These are phyloP conservation scores for Corymbia calophylla DNA, from an alignment of 441 rosid genomes.

Conservation along the genomic window DNA sequence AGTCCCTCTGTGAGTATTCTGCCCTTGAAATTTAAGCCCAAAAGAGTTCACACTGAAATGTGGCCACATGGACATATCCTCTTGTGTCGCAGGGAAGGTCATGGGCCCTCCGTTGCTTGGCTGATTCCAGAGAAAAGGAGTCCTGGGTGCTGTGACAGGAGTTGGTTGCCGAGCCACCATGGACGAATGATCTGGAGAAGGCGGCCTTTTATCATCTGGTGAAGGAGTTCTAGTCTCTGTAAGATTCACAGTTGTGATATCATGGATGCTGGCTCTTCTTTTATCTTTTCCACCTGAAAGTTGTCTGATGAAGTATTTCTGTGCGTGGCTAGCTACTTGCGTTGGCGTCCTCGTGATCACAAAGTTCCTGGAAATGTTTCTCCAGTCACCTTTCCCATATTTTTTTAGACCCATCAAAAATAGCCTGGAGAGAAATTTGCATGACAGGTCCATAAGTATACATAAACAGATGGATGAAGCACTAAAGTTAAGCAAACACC, in stretches of 20 bases:
- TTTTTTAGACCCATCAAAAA: conserved; percentile 67
- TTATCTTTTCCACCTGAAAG: conserved; percentile 69
- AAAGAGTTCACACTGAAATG: conserved; percentile 26
- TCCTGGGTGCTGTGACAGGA: conserved; percentile 21
- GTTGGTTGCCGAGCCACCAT: conserved; percentile 24
- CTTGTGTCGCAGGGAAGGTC: conserved; percentile 31
- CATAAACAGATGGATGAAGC: not conserved
- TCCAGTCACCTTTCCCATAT: conserved; percentile 80
- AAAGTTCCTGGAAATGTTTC: conserved; percentile 61
- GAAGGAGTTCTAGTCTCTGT: conserved; percentile 39
- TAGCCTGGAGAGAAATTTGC: conserved; percentile 22
- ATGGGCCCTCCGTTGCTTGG: conserved; percentile 18
- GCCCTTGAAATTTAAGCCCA: conserved; percentile 38
- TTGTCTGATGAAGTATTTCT: conserved; percentile 69
- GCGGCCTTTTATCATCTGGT: conserved; percentile 31
- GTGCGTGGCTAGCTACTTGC: conserved; percentile 77
- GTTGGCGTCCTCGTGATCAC: conserved; percentile 64
- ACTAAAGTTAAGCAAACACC: not conserved
- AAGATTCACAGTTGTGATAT: conserved; percentile 66
- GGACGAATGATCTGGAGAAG: conserved; percentile 33
- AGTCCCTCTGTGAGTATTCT: conserved; percentile 21
- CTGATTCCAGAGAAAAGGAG: conserved; percentile 47
- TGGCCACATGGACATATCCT: conserved; percentile 29
- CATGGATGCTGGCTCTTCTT: conserved; percentile 81
- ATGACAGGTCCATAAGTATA: not conserved